Conservation (phyloP, 176 grass and related monocot genomes). For the Poa annua region DNA sequence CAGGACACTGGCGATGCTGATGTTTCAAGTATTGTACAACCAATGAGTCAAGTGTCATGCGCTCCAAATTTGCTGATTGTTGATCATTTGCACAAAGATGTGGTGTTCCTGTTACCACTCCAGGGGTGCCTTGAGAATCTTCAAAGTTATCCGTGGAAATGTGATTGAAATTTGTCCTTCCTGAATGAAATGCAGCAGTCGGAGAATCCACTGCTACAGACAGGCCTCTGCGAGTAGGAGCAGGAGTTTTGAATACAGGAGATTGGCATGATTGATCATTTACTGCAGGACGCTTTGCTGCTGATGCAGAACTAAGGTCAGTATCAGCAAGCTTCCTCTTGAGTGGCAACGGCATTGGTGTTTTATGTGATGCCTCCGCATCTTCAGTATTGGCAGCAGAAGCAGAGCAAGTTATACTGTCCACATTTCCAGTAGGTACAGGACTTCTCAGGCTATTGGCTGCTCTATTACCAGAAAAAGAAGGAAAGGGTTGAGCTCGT, state of each 20-base stretch:
- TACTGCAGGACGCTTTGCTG: conserved; percentile 58
- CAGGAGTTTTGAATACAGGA: conserved; percentile 77
- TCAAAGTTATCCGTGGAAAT: conserved; percentile 66
- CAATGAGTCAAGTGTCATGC: conserved; percentile 89
- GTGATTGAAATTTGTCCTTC: conserved; percentile 63
- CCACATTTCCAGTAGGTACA: conserved; percentile 44
- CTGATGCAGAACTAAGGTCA: conserved; percentile 52
- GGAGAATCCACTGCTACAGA: conserved; percentile 60
- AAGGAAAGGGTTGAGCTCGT: conserved; percentile 46
- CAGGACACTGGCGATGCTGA: conserved; percentile 90
- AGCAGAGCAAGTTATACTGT: conserved; percentile 39
- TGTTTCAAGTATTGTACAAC: conserved; percentile 98
- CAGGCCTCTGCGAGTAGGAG: conserved; percentile 58
- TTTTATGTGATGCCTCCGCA: conserved; percentile 48
- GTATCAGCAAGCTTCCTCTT: conserved; percentile 80
- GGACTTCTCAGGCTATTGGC: conserved; percentile 46
- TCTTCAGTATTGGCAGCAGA: conserved; percentile 43
- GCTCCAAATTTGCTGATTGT: conserved; percentile 67
- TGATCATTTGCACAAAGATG: conserved; percentile 52
- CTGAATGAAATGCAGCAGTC: conserved; percentile 46
- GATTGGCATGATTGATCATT: conserved; percentile 61
- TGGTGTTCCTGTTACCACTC: conserved; percentile 37
- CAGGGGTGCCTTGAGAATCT: conserved; percentile 70
- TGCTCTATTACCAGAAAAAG: conserved; percentile 46
- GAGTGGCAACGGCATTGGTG: conserved; percentile 76